Conservation (phyloP, 2,329 filamentous ascomycete genomes). For the Botrytis tulipae region DNA sequence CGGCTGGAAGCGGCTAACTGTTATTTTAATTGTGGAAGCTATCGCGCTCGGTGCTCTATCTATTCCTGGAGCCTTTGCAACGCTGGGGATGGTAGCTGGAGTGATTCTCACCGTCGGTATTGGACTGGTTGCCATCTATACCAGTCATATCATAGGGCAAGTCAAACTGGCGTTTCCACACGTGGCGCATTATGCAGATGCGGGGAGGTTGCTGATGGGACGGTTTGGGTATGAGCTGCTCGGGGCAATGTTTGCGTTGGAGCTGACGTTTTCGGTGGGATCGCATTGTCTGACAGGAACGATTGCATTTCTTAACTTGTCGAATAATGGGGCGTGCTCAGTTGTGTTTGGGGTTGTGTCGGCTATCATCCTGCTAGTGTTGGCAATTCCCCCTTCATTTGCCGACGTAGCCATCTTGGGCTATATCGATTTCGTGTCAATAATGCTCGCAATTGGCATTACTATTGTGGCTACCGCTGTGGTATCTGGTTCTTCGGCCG, state of each 20-base stretch:
- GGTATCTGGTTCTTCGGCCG: not conserved
- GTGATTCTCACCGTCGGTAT: constrained; percentile 30
- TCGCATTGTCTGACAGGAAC: constrained; percentile 60
- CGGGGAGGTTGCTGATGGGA: constrained; percentile 53
- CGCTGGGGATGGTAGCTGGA: constrained; percentile 34
- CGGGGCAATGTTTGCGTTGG: constrained; percentile 50
- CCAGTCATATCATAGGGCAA: constrained; percentile 43
- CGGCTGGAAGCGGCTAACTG: not conserved
- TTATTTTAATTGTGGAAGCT: not conserved
- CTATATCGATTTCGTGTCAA: constrained; percentile 22
- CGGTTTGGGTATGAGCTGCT: constrained; percentile 47
- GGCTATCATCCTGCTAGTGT: constrained; percentile 46
- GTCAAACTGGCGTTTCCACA: constrained; percentile 34
- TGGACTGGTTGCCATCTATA: constrained; percentile 43
- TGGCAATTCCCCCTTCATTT: constrained; percentile 57
- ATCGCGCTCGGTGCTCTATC: constrained; percentile 24
- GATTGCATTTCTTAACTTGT: constrained; percentile 59
- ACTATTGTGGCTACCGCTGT: not conserved
- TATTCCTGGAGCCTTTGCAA: constrained; percentile 32
- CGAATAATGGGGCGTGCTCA: constrained; percentile 42
- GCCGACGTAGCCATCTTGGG: constrained; percentile 55
- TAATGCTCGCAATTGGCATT: not conserved
- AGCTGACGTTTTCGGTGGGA: constrained; percentile 61
- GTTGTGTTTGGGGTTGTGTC: constrained; percentile 1
- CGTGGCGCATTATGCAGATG: constrained; percentile 47